Base-by-base conservation (phyloP, 768 basidiomycete genomes). In the Boletus fagicola region DNA sequence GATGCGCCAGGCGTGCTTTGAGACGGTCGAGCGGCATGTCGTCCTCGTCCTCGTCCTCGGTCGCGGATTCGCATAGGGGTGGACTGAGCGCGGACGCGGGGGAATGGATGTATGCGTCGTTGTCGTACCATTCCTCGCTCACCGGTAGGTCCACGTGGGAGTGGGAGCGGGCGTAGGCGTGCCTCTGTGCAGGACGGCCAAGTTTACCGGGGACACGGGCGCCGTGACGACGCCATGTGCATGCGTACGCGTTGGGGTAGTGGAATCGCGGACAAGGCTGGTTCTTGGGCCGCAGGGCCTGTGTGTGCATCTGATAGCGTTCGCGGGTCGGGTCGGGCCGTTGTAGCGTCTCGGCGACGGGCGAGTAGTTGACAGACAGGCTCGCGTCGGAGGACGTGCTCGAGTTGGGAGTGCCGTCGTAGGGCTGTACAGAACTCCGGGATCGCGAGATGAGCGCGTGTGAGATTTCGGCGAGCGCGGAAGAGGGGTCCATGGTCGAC, bases 401-500 rank as follows among this genome's bases (percentile, higher is more conserved):
- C 12, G 63, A 58, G 33, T 22, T n/a, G 38, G 51, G 45, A 0
- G 31, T 8, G 35, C 50, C 55, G 8, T 62, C 52, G 40, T 68
- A 68, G 4, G 63, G 63, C 11, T 26, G 44, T 1, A 65, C 10
- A 4, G 66, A 65, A 28, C 20, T 38, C 20, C 36, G 56, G 16
- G 65, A 66, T 9, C 65, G 66, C 43, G 63, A 51, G 3, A 68
- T 42, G 60, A 66, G 63, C 0, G 66, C 66, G 16, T 68, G 57
- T 1, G 62, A 57, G 56, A 64, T 36, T 33, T 33, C 36, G 16
- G n/a, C 36, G 22, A 54, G 49, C 5, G 31, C 57, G n/a, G 60
- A 40, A 5, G 53, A 47, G n/a, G 53, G 30, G 22, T 65, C 48
- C 16, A 39, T 12, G 38, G 6, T 16, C 22, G 53, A 44, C 26